Base-by-base conservation (phyloP, 2,329 filamentous ascomycete genomes). In the Byssothecium circinans region DNA sequence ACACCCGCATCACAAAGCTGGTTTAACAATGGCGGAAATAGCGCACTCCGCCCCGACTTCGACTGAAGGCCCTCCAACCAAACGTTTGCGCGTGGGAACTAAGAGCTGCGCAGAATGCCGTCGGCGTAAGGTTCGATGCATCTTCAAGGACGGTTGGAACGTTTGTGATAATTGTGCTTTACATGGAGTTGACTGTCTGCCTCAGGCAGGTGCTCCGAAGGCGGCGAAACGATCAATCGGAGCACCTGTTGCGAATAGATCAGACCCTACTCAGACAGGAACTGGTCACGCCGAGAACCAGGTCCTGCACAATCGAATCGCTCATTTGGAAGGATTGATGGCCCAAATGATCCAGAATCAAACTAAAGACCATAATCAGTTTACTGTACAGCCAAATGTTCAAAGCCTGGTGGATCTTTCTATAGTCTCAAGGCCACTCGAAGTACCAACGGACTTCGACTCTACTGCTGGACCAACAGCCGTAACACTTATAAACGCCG, bases 261-360 rank as follows among this genome's bases (percentile, higher is more conserved):
- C 14, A n/a, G 5, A n/a, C n/a, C 14, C 7, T 18, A 18, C 7
- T 7, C 14, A 34, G 32, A 34, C 12, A 34, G 32, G n/a, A n/a
- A n/a, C 7, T 34, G 11, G 14, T 25, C 14, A 15, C 20, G 17
- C 23, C 14, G 20, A 25, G 8, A 29, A 11, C n/a, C 20, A 32
- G 22, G 17, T 20, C 11, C 25, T 41, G 10, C 39, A 43, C 11
- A 6, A 35, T 3, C 27, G 41, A 5, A 23, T 43, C 2, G 22
- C 29, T 25, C 41, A 43, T 23, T 19, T 43, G 11, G 41, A 43
- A 29, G 32, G 30, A n/a, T 6, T 35, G 27, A 43, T 43, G 18
- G 22, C n/a, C 14, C 27, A 27, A 12, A 35, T 43, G 41, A 10
- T 41, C 15, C 8, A 19, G 12, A 42, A 32, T 23, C 19, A 10